Base-by-base conservation (phyloP, 257 asterid genomes). In the Ehretia macrophylla region DNA sequence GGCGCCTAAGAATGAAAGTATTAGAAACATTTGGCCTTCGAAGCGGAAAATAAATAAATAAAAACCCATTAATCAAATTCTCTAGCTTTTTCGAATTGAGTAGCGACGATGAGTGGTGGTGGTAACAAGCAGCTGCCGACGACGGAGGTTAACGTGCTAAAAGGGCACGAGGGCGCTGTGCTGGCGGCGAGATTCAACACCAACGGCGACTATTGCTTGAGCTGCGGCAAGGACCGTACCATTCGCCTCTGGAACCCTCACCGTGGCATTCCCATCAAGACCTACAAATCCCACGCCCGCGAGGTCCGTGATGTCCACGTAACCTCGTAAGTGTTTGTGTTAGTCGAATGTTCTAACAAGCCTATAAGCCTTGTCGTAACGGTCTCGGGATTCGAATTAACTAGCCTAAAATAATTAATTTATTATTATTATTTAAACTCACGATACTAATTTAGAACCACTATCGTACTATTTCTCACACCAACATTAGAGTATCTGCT, bases 151-250 rank as follows among this genome's bases (percentile, higher is more conserved):
- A 65, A 66, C 60, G 86, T 85, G 68, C 86, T 91, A 38, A 86
- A 88, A 51, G 98, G 97, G 14, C 98, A 88, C 77, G 97, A 85
- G 57, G 98, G 98, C 11, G 95, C 95, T 14, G 98, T 92, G 3
- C 66, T 92, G 52, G 98, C 98, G 4, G 97, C 97, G 13, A 88
- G 98, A 44, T 92, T 92, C 77, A 92, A 91, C 66, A 67, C 74
- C 27, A 91, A 84, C 69, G 98, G 98, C 32, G 98, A 91, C 68
- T 92, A 92, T 55, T 83, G 88, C 63, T 75, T 92, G 68, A 85
- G 95, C 85, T 84, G 98, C 75, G 97, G 98, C 63, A 92, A 88
- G 65, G 98, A 92, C 72, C 95, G 97, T 9, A 92, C 98, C 11
- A 86, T 92, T 19, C 85, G 98, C 17, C 81, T 91, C 3, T 91